Percentiles rank a stretch among this genome's conserved stretches.
Evolutionary conservation across 768 basidiomycete genomes (phyloP).

Genomic region (Tricholoma flavovirens): DNA sequence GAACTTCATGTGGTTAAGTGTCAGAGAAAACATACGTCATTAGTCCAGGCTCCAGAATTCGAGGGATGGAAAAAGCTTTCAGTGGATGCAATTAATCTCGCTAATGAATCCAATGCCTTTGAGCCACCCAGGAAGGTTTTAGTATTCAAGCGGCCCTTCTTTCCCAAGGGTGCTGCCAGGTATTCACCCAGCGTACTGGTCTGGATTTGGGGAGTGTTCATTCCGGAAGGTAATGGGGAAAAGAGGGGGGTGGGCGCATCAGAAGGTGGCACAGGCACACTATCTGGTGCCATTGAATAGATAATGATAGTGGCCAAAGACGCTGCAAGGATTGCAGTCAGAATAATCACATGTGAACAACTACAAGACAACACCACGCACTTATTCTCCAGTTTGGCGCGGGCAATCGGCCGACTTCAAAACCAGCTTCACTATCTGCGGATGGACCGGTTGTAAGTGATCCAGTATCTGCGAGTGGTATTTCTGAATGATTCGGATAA

Average conservation of each 20-base stretch:
- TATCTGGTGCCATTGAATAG: slow-evolving; percentile 78
- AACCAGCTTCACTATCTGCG: slow-evolving; percentile 66
- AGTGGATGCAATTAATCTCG: slow-evolving; percentile 76
- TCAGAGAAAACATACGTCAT: slow-evolving; percentile 45
- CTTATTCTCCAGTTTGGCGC: slow-evolving; percentile 71
- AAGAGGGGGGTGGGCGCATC: slow-evolving; percentile 66
- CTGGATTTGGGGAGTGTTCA: slow-evolving; percentile 49
- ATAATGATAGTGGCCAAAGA: slow-evolving; percentile 83
- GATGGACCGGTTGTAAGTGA: slow-evolving; percentile 71
- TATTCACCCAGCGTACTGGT: slow-evolving; percentile 47
- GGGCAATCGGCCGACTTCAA: slow-evolving; percentile 68
- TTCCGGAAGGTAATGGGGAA: slow-evolving; percentile 63
- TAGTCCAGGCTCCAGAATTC: slow-evolving; percentile 80
- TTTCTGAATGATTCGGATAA: slow-evolving; percentile 38
- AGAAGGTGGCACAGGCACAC: slow-evolving; percentile 50
- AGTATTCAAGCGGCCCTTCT: slow-evolving; percentile 32
- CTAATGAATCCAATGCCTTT: slow-evolving; percentile 81
- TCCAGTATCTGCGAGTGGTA: slow-evolving; percentile 66
- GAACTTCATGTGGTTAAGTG: not conserved
- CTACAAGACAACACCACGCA: slow-evolving; percentile 27
- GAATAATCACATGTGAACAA: slow-evolving; percentile 6
- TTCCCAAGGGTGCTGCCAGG: slow-evolving; percentile 53
- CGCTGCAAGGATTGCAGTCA: slow-evolving; percentile 32
- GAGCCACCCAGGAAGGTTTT: slow-evolving; percentile 75
- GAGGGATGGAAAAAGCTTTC: slow-evolving; percentile 91